phyloP scores from a whole-genome alignment of 495 filamentous ascomycete species.

The Penicillium salamii region DNA sequence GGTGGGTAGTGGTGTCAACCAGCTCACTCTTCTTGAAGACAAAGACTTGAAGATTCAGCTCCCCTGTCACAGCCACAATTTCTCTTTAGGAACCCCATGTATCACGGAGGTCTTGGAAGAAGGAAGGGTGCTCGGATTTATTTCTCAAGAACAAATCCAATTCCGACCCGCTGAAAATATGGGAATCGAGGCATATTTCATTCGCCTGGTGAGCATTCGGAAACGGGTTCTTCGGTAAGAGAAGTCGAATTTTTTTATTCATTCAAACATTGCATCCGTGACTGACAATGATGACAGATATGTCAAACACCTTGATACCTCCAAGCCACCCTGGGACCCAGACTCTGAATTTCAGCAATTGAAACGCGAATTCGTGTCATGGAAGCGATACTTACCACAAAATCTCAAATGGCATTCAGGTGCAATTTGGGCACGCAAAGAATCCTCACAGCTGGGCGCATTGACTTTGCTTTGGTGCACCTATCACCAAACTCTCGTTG shows the following conservation, averaged over 20 bases:
- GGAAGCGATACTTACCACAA: conserved; percentile 8
- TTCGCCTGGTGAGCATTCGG: conserved; percentile 17
- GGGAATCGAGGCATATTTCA: conserved; percentile 19
- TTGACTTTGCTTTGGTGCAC: conserved; percentile 19
- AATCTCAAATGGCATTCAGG: conserved; percentile 10
- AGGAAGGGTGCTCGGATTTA: conserved; percentile 6
- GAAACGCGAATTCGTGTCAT: conserved; percentile 11
- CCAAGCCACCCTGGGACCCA: conserved; percentile 11
- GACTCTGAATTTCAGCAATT: conserved; percentile 14
- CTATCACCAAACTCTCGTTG: conserved; percentile 16
- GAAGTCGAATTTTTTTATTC: too few species aligned
- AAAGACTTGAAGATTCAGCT: conserved; percentile 26
- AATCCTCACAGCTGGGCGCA: conserved; percentile 15
- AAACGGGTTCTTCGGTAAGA: conserved; percentile 17
- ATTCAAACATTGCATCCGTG: too few species aligned
- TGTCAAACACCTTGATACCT: conserved; percentile 15
- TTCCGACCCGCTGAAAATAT: conserved; percentile 13
- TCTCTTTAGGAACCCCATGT: conserved; percentile 11
- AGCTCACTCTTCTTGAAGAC: conserved; percentile 21
- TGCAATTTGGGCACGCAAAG: conserved; percentile 17
- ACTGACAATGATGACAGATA: conserved; percentile 2
- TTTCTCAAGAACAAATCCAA: conserved; percentile 3
- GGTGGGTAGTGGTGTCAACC: conserved; percentile 21
- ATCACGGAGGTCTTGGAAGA: conserved; percentile 15
- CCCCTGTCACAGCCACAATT: conserved; percentile 20